Percentiles rank a stretch among this genome's conserved stretches.
phyloP scores from a whole-genome alignment of 163 green algal genomes.

The Chlorella variabilis region DNA sequence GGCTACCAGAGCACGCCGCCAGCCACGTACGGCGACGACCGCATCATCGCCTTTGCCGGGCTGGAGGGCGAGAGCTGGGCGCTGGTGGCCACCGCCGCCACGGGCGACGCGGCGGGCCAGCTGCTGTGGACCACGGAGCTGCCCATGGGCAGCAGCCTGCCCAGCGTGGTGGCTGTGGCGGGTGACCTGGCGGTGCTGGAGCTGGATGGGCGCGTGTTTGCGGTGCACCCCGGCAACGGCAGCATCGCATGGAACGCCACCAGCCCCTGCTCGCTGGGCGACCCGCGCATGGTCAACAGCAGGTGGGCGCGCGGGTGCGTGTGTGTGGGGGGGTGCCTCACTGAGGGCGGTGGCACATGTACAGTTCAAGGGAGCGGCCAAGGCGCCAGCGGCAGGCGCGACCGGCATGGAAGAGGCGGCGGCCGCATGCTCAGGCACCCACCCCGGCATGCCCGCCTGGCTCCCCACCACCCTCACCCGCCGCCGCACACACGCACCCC shows the following conservation, averaged over 20 bases:
- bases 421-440: too few relatives aligned
- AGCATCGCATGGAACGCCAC: conserved; percentile 27
- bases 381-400: too few relatives aligned
- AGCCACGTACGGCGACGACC: neutral
- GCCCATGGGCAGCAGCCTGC: neutral
- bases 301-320: neutral
- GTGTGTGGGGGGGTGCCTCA: too few relatives aligned
- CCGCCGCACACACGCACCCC: too few relatives aligned
- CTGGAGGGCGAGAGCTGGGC: neutral
- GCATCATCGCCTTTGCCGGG: neutral
- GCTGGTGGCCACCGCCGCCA: conserved; percentile 2
- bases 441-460: too few relatives aligned
- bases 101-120: neutral
- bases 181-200: conserved; percentile 28
- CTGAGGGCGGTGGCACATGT: too few relatives aligned
- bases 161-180: neutral
- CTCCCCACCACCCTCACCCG: too few relatives aligned
- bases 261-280: conserved; percentile 29
- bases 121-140: conserved; percentile 10
- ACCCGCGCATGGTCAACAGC: conserved; percentile 17
- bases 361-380: too few relatives aligned
- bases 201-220: conserved; percentile 23
- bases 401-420: too few relatives aligned
- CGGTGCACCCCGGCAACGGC: conserved; percentile 18
- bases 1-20: neutral